Conservation (phyloP, 345 rosid genomes). For the Dovyalis caffra region DNA sequence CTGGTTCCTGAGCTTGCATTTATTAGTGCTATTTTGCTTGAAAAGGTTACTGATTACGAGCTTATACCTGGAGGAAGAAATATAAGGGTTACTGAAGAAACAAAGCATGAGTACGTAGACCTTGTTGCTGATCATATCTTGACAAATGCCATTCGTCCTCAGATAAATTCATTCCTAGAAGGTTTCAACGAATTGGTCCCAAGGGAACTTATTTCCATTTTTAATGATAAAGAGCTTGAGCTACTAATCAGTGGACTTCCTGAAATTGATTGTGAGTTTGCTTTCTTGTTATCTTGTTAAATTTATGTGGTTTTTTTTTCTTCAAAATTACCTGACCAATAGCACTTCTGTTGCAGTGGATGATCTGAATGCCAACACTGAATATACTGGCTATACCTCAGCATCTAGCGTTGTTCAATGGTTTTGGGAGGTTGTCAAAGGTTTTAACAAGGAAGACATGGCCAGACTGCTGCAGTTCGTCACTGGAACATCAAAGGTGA, state of each 20-base stretch:
- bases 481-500: conserved; percentile 95
- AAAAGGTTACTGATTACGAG: conserved; percentile 93
- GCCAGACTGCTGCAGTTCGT: conserved; percentile 93
- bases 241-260: conserved; percentile 98
- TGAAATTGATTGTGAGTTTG: conserved; percentile 92
- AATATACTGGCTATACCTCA: conserved; percentile 78
- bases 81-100: conserved; percentile 91
- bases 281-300: conserved; percentile 7
- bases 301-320: conserved; percentile 10
- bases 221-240: conserved; percentile 99
- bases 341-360: conserved; percentile 53
- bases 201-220: conserved; percentile 77
- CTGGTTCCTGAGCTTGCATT: not conserved
- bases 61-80: conserved; percentile 96
- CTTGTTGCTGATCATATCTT: conserved; percentile 94
- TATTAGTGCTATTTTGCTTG: conserved; percentile 21
- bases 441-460: conserved; percentile 92
- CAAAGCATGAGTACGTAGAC: conserved; percentile 96
- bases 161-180: conserved; percentile 80
- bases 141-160: conserved; percentile 97
- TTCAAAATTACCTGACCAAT: conserved; percentile 9
- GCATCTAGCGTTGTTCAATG: conserved; percentile 86
- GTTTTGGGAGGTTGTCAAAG: conserved; percentile 96
- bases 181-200: conserved; percentile 85
- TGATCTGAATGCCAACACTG: conserved; percentile 81